Base-by-base conservation (phyloP, 495 filamentous ascomycete species). In the Penicillium arizonense region DNA sequence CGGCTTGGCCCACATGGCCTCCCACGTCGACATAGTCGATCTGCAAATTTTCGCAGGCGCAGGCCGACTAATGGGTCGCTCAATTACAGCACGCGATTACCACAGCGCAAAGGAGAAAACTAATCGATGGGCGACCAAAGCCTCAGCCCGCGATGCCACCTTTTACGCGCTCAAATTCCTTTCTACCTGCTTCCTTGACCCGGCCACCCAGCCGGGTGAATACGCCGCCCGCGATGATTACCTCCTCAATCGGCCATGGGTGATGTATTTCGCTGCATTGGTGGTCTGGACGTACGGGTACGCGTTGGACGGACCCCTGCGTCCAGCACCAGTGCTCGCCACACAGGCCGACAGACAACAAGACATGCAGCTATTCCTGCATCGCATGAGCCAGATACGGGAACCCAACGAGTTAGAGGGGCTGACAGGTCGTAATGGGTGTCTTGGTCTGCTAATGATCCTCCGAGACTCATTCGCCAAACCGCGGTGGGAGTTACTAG, bases 21-120 rank as follows among this genome's bases (percentile, higher is more conserved):
- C 96, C 79, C 93, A 97, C 65, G 93, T 97, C 8, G 94, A 97
- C 63, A 89, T 97, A 40, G 89, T 93, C n/a, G 93, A 97, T 66
- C 92, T 91, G 62, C 94, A 97, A 68, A 94, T 97, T 54, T 97
- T 95, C 64, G 94, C 91, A 8, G 86, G 91, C 3, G 90, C 93
- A 0, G 84, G 85, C 50, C 77, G 92, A 18, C 77, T 97, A 9
- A 81, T 98, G 32, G 93, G 95, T 9, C 85, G 93, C 26, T 86
- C 87, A 1, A 94, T 97, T 59, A 89, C 89, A 1, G 74, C 82
- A 3, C 82, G 87, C 50, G 94, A 98, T 71, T 85, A 93, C 43
- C 82, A 75, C 44, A 86, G 84, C 30, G 91, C 90, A 8, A 85
- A 90, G 51, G 83, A 88, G 47, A 84, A 91, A 54, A 90, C 87